phyloP scores from a whole-genome alignment of 305 asterid genomes.

The Ruellia speciosa region DNA sequence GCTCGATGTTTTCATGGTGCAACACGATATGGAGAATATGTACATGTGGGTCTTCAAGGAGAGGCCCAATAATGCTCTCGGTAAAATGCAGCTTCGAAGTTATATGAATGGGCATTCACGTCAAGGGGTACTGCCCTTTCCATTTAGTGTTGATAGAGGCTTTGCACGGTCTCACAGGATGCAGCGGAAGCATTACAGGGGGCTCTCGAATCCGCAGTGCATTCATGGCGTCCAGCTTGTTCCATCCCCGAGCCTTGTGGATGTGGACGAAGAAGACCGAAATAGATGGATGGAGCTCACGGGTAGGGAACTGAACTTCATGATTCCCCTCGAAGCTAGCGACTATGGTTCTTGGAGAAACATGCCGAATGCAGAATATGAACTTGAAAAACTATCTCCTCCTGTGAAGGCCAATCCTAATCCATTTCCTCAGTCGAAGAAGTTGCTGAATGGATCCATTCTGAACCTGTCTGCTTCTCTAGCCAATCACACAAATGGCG shows the following conservation, averaged over 20 bases:
- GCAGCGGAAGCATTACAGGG: constrained; percentile 89
- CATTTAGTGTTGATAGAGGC: constrained; percentile 75
- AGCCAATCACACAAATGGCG: constrained; percentile 46
- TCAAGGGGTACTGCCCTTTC: constrained; percentile 81
- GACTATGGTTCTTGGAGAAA: constrained; percentile 77
- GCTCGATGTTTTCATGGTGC: constrained; percentile 79
- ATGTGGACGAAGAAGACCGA: constrained; percentile 57
- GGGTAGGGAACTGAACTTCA: constrained; percentile 59
- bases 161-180: constrained; percentile 82
- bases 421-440: constrained; percentile 43
- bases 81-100: constrained; percentile 93
- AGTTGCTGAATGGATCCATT: constrained; percentile 50
- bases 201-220: constrained; percentile 88
- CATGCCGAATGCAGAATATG: constrained; percentile 63
- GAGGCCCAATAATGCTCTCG: constrained; percentile 74
- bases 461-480: constrained; percentile 56
- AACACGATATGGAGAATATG: constrained; percentile 94
- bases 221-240: constrained; percentile 81
- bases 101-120: constrained; percentile 95
- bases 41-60: constrained; percentile 97
- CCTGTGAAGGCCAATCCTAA: constrained; percentile 36
- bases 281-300: constrained; percentile 81
- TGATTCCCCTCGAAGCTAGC: constrained; percentile 64
- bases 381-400: constrained; percentile 50
- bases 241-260: constrained; percentile 49